Evolutionary conservation across 2,329 filamentous ascomycete genomes (phyloP).

Genomic region (Coniella lustricola): DNA sequence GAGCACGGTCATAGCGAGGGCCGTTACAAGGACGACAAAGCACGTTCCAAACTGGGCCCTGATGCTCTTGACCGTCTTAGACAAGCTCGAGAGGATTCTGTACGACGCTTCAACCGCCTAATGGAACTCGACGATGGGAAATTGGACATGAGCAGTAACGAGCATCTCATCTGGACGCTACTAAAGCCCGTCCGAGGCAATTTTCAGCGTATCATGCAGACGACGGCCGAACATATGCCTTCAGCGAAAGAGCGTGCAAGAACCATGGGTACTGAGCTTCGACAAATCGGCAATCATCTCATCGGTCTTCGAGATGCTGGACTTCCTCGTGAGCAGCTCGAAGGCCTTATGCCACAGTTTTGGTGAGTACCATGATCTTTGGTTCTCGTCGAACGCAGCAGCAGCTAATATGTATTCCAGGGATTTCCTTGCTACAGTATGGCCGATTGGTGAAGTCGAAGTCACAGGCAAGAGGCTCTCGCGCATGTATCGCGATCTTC

Average conservation of each 20-base stretch:
- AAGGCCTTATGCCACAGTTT: slow-evolving; percentile 30
- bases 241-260: slow-evolving; percentile 28
- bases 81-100: slow-evolving; percentile 27
- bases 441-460: slow-evolving; percentile 30
- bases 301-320: slow-evolving; percentile 26
- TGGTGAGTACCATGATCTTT: slow-evolving; percentile 23
- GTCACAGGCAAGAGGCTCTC: slow-evolving; percentile 30
- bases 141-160: slow-evolving; percentile 27
- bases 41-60: slow-evolving; percentile 27
- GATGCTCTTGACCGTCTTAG: slow-evolving; percentile 30
- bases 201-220: slow-evolving; percentile 31
- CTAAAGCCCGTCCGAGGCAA: slow-evolving; percentile 29
- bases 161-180: slow-evolving; percentile 32
- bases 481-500: slow-evolving; percentile 29
- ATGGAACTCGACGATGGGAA: slow-evolving; percentile 29
- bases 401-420: slow-evolving; percentile 22
- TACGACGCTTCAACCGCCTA: slow-evolving; percentile 31
- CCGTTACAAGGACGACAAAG: slow-evolving; percentile 33
- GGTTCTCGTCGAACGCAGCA: not conserved
- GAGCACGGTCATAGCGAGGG: slow-evolving; percentile 37
- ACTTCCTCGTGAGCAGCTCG: slow-evolving; percentile 24
- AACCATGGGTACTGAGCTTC: slow-evolving; percentile 30
- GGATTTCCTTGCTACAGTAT: slow-evolving; percentile 33
- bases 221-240: slow-evolving; percentile 24
- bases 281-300: slow-evolving; percentile 30